A percentile compares a stretch with the other conserved stretches of the same genome.
Conservation (phyloP, 2,329 filamentous ascomycete species). For the Epichloe amarillans region DNA sequence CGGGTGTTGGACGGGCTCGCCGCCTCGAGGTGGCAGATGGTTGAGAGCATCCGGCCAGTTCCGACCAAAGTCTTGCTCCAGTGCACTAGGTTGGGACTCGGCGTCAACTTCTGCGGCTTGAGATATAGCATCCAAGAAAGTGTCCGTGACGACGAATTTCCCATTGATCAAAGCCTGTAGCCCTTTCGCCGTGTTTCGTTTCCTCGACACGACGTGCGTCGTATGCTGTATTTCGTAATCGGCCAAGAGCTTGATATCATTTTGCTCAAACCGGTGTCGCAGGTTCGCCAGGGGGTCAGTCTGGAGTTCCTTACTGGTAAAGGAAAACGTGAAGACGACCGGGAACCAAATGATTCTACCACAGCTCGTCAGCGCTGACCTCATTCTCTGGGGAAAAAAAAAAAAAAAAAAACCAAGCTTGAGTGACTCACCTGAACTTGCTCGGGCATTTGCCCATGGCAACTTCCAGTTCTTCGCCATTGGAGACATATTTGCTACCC, state of each 20-base stretch:
- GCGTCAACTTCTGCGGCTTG: slow-evolving; percentile 40
- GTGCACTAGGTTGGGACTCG: slow-evolving; percentile 33
- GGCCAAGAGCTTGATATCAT: slow-evolving; percentile 77
- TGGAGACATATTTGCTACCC: slow-evolving; percentile 44
- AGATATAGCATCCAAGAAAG: slow-evolving; percentile 61
- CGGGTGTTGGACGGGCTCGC: slow-evolving; percentile 59
- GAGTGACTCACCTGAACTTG: slow-evolving; percentile 38
- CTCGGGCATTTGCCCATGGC: slow-evolving; percentile 58
- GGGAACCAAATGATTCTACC: slow-evolving; percentile 65
- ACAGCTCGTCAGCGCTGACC: slow-evolving; percentile 2
- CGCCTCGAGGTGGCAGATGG: slow-evolving; percentile 60
- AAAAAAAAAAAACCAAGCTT: too few relatives aligned
- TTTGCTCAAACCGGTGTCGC: slow-evolving; percentile 55
- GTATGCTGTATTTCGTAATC: slow-evolving; percentile 60
- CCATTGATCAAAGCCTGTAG: slow-evolving; percentile 77
- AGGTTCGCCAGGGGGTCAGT: slow-evolving; percentile 49
- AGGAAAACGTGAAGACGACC: slow-evolving; percentile 61
- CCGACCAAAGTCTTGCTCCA: slow-evolving; percentile 69
- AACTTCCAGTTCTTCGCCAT: slow-evolving; percentile 41
- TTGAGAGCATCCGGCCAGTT: slow-evolving; percentile 65
- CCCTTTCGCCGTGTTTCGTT: slow-evolving; percentile 78
- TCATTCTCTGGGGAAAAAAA: background rate
- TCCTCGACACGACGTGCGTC: slow-evolving; percentile 79
- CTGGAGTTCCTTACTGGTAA: slow-evolving; percentile 57
- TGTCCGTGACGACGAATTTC: slow-evolving; percentile 59